Evolutionary conservation across 2,329 filamentous ascomycete species (phyloP), one percentile per base, ranked within the genome.

Genomic region (Lachnum nothofagi): DNA sequence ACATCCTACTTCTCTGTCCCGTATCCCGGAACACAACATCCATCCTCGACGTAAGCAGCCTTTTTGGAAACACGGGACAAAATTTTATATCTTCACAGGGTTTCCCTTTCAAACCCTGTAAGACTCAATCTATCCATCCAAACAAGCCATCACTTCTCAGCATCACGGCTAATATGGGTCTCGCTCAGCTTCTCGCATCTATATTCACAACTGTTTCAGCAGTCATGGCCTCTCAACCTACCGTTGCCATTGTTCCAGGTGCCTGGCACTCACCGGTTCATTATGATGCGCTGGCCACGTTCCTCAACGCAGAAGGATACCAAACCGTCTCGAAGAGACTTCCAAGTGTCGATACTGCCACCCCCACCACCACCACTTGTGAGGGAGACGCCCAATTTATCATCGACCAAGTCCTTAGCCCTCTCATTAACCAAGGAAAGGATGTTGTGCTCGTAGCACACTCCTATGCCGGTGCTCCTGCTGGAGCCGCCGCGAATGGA

Each of bases 401-500:
- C n/a, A 3, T 24, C n/a, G 8, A 20, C 12, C 14, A 19, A 20
- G 4, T 43, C 10, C 19, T 41, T 22, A 12, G 5, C 24, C 25
- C 25, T 7, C 41, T 43, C 25, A 3, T 34, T 4, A 17, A 33
- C 14, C 12, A 19, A 10, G 25, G 22, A 44, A 44, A 42, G 23
- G 38, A 51, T 5, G 22, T 51, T n/a, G 34, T 51, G 12, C 29
- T 51, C 24, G 25, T 51, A 14, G 34, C 27, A 6, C 48, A 51
- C 29, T 51, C 48, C 6, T 51, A 47, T 6, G 39, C 38, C 2
- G 48, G 44, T 1, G 16, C 17, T 12, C 44, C 44, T 7, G 42
- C 12, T 2, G 38, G 44, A 14, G 38, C 39, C 6, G 44, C 48
- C 1, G 40, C 33, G 12, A 47, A 43, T 14, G 44, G 41, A 10